Percentiles rank a stretch among this genome's conserved stretches.
Conservation (phyloP, 805 yeast species). For the Kodamaea nitidulidarum region DNA sequence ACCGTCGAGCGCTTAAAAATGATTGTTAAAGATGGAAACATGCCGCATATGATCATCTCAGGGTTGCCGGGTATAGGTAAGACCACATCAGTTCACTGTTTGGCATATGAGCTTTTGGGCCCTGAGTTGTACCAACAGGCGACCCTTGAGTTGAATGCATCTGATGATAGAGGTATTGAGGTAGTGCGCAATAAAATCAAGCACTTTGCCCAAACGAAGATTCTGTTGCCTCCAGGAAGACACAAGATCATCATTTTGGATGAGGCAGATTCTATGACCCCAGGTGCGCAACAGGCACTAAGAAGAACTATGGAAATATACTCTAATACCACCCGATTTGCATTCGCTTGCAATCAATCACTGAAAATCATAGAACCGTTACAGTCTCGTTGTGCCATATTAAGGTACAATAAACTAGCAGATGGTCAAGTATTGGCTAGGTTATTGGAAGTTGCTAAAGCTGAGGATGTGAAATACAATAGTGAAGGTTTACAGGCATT, state of each 20-base stretch:
- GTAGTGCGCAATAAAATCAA: slow-evolving; percentile 92
- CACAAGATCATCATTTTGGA: slow-evolving; percentile 92
- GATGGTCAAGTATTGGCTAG: slow-evolving; percentile 84
- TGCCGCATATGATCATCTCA: slow-evolving; percentile 95
- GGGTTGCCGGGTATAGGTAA: slow-evolving; percentile 98
- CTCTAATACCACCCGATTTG: slow-evolving; percentile 93
- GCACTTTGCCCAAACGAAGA: slow-evolving; percentile 93
- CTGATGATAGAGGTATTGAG: slow-evolving; percentile 96
- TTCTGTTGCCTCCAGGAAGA: slow-evolving; percentile 78
- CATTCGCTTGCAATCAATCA: slow-evolving; percentile 96
- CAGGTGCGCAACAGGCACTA: slow-evolving; percentile 93
- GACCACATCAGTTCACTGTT: slow-evolving; percentile 88
- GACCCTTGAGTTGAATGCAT: slow-evolving; percentile 88
- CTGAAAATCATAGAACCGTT: slow-evolving; percentile 94
- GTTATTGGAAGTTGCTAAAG: slow-evolving; percentile 62
- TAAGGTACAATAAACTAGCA: slow-evolving; percentile 73
- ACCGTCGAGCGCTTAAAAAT: slow-evolving; percentile 79
- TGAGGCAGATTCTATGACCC: slow-evolving; percentile 96
- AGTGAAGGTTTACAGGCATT: slow-evolving; percentile 92
- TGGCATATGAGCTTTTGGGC: slow-evolving; percentile 81
- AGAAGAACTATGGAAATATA: slow-evolving; percentile 94
- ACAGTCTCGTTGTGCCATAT: slow-evolving; percentile 93
- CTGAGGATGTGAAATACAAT: slow-evolving; percentile 71
- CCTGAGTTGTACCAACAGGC: slow-evolving; percentile 66
- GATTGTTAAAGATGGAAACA: slow-evolving; percentile 88